phyloP scores from a whole-genome alignment of 768 basidiomycete species.

The Mycena epipterygia region DNA sequence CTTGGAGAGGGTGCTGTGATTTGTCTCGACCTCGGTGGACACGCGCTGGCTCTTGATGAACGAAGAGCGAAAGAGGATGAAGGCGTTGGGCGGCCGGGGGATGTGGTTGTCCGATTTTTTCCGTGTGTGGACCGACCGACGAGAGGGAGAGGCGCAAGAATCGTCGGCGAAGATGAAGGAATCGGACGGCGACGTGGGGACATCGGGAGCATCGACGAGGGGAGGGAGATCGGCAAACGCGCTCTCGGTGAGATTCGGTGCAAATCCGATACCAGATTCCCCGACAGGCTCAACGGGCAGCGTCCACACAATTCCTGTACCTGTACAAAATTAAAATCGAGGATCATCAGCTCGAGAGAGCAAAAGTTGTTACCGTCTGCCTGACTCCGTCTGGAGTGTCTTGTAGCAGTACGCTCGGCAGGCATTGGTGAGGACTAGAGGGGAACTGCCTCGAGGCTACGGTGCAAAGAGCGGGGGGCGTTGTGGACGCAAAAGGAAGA shows the following conservation, averaged over 20 bases:
- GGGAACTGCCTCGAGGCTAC: constrained; percentile 35
- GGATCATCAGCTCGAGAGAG: not conserved
- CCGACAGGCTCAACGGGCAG: constrained; percentile 50
- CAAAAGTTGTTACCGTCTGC: constrained; percentile 46
- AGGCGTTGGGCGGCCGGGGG: constrained; percentile 74
- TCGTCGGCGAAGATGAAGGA: constrained; percentile 62
- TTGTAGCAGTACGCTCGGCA: constrained; percentile 51
- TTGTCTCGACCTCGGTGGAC: constrained; percentile 69
- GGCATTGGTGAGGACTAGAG: constrained; percentile 47
- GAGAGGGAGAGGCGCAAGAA: constrained; percentile 36
- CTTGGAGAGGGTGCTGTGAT: constrained; percentile 73
- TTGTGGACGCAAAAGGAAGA: constrained; percentile 30
- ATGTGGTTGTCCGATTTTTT: constrained; percentile 70
- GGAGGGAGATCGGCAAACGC: constrained; percentile 59
- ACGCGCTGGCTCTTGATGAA: constrained; percentile 73
- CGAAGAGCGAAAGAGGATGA: constrained; percentile 73
- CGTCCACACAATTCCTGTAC: constrained; percentile 58
- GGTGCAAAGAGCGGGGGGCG: constrained; percentile 28
- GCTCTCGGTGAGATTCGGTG: constrained; percentile 67
- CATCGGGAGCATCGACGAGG: constrained; percentile 41
- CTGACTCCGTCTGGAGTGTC: constrained; percentile 46
- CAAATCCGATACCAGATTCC: constrained; percentile 58
- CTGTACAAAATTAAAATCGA: constrained; percentile 39
- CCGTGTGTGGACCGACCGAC: constrained; percentile 58
- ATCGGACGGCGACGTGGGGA: constrained; percentile 38